phyloP scores from a whole-genome alignment of 1,139 yeast genomes.

The Yamadazyma dushanensis region DNA sequence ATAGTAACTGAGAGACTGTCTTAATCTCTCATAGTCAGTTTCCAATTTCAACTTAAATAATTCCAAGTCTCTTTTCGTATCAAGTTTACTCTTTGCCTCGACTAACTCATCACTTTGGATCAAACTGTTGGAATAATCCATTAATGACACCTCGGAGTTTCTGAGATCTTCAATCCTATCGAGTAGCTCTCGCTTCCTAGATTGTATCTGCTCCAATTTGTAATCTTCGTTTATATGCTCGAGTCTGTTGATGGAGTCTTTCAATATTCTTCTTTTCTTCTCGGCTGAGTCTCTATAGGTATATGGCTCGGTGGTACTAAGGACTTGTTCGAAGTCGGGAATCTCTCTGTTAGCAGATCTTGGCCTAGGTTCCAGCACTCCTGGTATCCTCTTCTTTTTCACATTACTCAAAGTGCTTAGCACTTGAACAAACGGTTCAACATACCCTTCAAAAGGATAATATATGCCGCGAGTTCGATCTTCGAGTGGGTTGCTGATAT shows the following conservation, averaged over 20 bases:
- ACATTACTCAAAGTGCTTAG: conserved; percentile 17
- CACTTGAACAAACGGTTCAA: conserved; percentile 8
- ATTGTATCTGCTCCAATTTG: conserved; percentile 6
- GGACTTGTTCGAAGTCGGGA: not conserved
- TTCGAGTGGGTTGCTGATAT: conserved; percentile 7
- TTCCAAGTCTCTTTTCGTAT: conserved; percentile 32
- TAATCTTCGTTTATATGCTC: conserved; percentile 14
- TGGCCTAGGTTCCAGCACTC: not conserved
- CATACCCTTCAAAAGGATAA: conserved; percentile 9
- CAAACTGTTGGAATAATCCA: conserved; percentile 14
- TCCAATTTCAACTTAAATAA: conserved; percentile 35
- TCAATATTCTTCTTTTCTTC: conserved; percentile 24
- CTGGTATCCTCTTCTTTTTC: conserved; percentile 4
- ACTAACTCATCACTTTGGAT: conserved; percentile 33
- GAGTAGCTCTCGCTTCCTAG: conserved; percentile 20
- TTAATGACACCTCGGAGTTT: conserved; percentile 26
- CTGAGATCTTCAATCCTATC: conserved; percentile 27
- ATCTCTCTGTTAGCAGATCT: not conserved
- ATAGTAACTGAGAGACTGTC: conserved; percentile 35
- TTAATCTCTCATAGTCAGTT: conserved; percentile 35
- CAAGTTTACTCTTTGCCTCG: conserved; percentile 17
- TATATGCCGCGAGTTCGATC: conserved; percentile 2
- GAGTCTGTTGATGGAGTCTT: conserved; percentile 19
- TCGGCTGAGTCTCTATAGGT: conserved; percentile 13
- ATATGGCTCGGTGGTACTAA: not conserved